Evolutionary conservation across 345 rosid genomes (phyloP), one percentile per base, ranked within the genome.

Genomic region (Excoecaria cochinchinensis): DNA sequence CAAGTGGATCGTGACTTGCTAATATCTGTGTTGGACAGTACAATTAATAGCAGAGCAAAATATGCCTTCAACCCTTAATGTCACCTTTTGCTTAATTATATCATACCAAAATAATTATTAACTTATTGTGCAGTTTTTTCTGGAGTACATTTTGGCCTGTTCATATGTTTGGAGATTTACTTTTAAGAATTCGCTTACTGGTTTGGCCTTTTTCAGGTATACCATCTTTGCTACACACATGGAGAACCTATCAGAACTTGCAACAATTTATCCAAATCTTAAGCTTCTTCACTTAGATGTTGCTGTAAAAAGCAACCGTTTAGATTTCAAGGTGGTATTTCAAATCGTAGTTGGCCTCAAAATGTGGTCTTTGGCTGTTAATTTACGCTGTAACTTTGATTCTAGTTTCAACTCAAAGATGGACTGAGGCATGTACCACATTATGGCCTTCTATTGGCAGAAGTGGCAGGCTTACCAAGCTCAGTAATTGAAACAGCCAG

Each of bases 171-270:
- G 25, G 6, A 59, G 42, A 21, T 40, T 67, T 57, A 57, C 53
- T 52, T 69, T 72, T 3, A 64, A 15, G 61, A 25, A 52, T 62
- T 70, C 17, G 47, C 63, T 73, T 7, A 8, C 40, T 12, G 36
- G 25, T 72, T 39, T 36, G n/a, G 61, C 25, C 31, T 58, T 87
- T 68, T 55, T 75, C 92, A 93, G 99, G 90, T 91, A 89, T 75
- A 87, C 94, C 46, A 85, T 93, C 82, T 89, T 93, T 76, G 91
- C 98, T 39, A 93, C 91, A 42, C 99, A 93, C 74, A 93, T 91
- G 94, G 96, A 95, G 82, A 88, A 87, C 77, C 85, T 93, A 17
- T 84, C 90, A 1, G 96, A 90, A 86, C 85, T 90, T 66, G 93
- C 99, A 60, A 89, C 92, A 64, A 85, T 93, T 73, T 90, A 93